Conservation (phyloP, 495 filamentous ascomycete genomes). For the Penicillium parvum region DNA sequence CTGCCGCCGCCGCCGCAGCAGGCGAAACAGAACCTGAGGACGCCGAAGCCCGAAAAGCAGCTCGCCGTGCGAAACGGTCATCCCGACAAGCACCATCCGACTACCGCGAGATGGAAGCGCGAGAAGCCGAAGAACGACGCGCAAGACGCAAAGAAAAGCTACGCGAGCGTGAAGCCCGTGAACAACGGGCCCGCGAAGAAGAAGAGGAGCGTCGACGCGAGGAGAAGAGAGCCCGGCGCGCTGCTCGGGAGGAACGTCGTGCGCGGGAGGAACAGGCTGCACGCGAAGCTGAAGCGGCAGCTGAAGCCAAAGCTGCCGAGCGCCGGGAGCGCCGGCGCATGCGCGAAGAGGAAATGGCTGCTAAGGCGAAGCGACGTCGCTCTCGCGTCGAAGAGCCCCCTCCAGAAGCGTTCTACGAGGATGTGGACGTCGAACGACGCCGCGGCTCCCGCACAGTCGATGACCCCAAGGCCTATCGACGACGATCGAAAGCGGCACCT, state of each 20-base stretch:
- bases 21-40: conserved; percentile 48
- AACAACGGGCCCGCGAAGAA: conserved; percentile 41
- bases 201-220: conserved; percentile 45
- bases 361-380: conserved; percentile 31
- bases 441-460: conserved; percentile 23
- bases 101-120: conserved; percentile 31
- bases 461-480: conserved; percentile 30
- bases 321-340: conserved; percentile 38
- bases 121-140: conserved; percentile 45
- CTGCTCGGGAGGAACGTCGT: conserved; percentile 47
- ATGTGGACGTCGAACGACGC: conserved; percentile 22
- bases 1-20: conserved; percentile 23
- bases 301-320: conserved; percentile 38
- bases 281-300: conserved; percentile 39
- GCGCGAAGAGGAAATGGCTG: conserved; percentile 36
- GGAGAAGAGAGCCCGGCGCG: conserved; percentile 42
- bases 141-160: conserved; percentile 40
- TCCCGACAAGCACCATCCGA: conserved; percentile 36
- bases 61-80: conserved; percentile 39
- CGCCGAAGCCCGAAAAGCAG: conserved; percentile 48
- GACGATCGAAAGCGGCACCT: conserved; percentile 26
- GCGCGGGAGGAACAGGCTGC: conserved; percentile 46
- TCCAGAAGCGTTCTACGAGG: conserved; percentile 14
- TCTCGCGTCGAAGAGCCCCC: conserved; percentile 31
- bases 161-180: conserved; percentile 35